Base-by-base conservation (phyloP, 2,329 filamentous ascomycete species). In the Simplicillium sp. region DNA sequence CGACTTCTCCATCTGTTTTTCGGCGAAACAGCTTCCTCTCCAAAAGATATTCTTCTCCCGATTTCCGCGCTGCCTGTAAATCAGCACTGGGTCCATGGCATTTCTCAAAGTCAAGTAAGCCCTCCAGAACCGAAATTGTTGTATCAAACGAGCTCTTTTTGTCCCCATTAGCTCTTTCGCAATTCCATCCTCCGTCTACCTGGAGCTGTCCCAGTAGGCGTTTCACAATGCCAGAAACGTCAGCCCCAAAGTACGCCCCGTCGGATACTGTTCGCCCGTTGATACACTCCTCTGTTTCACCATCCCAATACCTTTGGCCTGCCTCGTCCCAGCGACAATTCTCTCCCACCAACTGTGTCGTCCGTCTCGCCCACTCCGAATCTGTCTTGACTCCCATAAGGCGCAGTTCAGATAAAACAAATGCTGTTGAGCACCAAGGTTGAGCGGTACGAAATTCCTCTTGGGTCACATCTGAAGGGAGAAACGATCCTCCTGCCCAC, bases 261-360 rank as follows among this genome's bases (percentile, higher is more conserved):
- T 46, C 37, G 4, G 44, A 42, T 2, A 46, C 46, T 11, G 38
- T 34, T n/a, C 25, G 14, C 11, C 46, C 42, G n/a, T 48, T 48
- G 34, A 46, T 46, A 29, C 44, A 46, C 37, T 46, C 44, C 14
- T 48, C 46, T 3, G 40, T 41, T 35, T 48, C 42, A 5, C 46
- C 46, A 13, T 44, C 44, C 46, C 46, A 48, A 36, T 39, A 48
- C 13, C 13, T 39, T 39, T 48, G 39, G 3, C 34, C 34, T 12
- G 36, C 46, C n/a, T 44, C 38, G 9, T 48, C 46, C 42, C 46
- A 48, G n/a, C 31, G 12, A 12, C 37, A 43, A 29, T 37, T 46
- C 14, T 33, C 20, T 16, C 41, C 41, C 4, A 42, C 40, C 29
- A 48, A 28, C 6, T 40, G 31, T 6, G 42, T 38, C 2, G 44